These are phyloP conservation scores for Geoglossum glabrum DNA, from an alignment of 495 filamentous ascomycete species.

Conservation along the genomic window DNA sequence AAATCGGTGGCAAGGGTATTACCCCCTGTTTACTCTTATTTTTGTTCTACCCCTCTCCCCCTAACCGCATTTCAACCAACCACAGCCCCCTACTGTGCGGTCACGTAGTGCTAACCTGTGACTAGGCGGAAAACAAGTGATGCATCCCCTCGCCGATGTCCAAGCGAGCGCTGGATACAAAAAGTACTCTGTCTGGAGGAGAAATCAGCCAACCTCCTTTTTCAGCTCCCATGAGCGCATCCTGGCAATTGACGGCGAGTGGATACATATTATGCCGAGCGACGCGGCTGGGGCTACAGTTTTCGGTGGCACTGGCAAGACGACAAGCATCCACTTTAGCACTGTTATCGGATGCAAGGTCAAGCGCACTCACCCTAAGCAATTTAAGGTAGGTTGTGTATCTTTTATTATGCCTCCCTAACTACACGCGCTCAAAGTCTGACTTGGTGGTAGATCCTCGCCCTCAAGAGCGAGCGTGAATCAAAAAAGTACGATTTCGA, in stretches of 20 bases:
- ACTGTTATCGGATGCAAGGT: conserved; percentile 90
- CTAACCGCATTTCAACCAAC: no score
- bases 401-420: not conserved
- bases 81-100: not conserved
- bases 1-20: conserved; percentile 15
- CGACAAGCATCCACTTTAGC: conserved; percentile 72
- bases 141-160: conserved; percentile 64
- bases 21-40: not conserved
- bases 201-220: conserved; percentile 74
- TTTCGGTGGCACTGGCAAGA: conserved; percentile 8
- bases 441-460: conserved; percentile 25
- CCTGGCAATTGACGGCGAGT: conserved; percentile 82
- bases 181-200: conserved; percentile 80
- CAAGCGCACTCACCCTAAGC: conserved; percentile 70
- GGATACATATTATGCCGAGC: conserved; percentile 75
- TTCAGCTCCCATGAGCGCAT: conserved; percentile 66
- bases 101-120: conserved; percentile 6
- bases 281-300: not conserved
- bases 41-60: not conserved
- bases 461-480: conserved; percentile 65
- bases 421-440: not conserved
- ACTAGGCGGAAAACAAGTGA: conserved; percentile 11
- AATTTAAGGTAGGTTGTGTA: conserved; percentile 46
- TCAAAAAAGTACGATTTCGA: conserved; percentile 96
- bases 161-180: conserved; percentile 47